Conservation (phyloP, 805 yeast genomes). For the Barnettozyma wickerhamii region DNA sequence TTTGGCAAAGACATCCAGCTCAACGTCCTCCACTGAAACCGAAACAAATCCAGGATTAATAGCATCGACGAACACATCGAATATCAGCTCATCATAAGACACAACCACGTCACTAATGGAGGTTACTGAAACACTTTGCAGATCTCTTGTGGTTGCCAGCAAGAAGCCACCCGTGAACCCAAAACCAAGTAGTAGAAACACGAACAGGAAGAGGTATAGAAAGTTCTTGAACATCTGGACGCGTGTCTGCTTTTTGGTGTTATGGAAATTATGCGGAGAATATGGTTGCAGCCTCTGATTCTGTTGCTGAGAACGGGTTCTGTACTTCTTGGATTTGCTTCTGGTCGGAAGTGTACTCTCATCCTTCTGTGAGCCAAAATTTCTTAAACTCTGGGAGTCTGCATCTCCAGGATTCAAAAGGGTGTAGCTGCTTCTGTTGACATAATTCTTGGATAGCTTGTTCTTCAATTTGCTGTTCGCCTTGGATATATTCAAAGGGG, state of each 20-base stretch:
- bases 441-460: conserved; percentile 16
- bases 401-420: conserved; percentile 18
- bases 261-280: conserved; percentile 47
- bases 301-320: conserved; percentile 15
- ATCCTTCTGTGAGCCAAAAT: conserved; percentile 9
- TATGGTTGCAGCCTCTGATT: conserved; percentile 25
- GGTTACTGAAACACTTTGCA: conserved; percentile 58
- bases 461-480: conserved; percentile 21
- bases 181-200: conserved; percentile 48
- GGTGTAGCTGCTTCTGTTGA: conserved; percentile 26
- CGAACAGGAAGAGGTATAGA: conserved; percentile 31
- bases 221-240: conserved; percentile 32
- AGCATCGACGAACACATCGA: conserved; percentile 73
- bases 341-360: conserved; percentile 4
- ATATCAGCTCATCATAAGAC: conserved; percentile 79
- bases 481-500: conserved; percentile 21
- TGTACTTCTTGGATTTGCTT: conserved; percentile 19
- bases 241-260: conserved; percentile 22
- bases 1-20: conserved; percentile 82
- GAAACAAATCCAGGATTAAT: conserved; percentile 84
- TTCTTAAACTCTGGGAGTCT: too few relatives aligned
- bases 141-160: conserved; percentile 80
- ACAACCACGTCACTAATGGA: conserved; percentile 69
- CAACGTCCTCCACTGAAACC: conserved; percentile 57
- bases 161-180: conserved; percentile 84